These are phyloP conservation scores for Ogataea ganodermae DNA, from an alignment of 805 yeast species.

Conservation along the genomic window DNA sequence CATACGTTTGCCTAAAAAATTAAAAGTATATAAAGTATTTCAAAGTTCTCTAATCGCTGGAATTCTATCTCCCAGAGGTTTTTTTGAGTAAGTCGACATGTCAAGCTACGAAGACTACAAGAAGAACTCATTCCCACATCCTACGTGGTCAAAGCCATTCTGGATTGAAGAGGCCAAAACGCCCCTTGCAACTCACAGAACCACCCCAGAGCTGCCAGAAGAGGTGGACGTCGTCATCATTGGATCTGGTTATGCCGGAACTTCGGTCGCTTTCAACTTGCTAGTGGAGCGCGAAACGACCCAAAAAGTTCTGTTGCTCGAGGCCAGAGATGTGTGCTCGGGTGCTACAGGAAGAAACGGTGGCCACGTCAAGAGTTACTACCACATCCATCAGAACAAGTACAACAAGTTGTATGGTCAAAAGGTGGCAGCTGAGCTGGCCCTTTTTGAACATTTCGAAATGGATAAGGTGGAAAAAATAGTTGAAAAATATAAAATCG, in stretches of 20 bases:
- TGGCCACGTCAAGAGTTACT: conserved; percentile 45
- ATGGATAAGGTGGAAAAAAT: conserved; percentile 35
- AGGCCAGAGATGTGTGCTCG: conserved; percentile 37
- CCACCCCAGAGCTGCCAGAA: conserved; percentile 35
- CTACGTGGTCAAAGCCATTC: conserved; percentile 10
- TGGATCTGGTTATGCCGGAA: conserved; percentile 50
- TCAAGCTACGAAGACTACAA: conserved; percentile 1
- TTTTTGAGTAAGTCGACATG: not conserved
- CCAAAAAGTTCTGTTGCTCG: conserved; percentile 14
- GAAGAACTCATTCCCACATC: conserved; percentile 4
- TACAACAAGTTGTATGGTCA: conserved; percentile 22
- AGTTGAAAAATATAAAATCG: conserved; percentile 37
- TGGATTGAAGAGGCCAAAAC: conserved; percentile 21
- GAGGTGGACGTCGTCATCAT: conserved; percentile 42
- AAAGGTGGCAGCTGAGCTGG: conserved; percentile 38
- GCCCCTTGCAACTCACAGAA: conserved; percentile 27
- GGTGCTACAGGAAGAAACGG: conserved; percentile 51
- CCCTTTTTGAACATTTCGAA: conserved; percentile 39
- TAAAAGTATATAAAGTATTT: too few species aligned
- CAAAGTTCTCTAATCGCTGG: not conserved
- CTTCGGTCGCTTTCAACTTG: conserved; percentile 41
- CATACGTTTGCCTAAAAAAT: not conserved
- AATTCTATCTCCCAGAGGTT: not conserved
- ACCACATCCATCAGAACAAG: conserved; percentile 22
- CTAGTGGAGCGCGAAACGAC: conserved; percentile 33